A percentile compares a stretch with the other conserved stretches of the same genome.
These are phyloP conservation scores for Shiraia bambusicola DNA, from an alignment of 2,329 filamentous ascomycete genomes.

Conservation along the genomic window DNA sequence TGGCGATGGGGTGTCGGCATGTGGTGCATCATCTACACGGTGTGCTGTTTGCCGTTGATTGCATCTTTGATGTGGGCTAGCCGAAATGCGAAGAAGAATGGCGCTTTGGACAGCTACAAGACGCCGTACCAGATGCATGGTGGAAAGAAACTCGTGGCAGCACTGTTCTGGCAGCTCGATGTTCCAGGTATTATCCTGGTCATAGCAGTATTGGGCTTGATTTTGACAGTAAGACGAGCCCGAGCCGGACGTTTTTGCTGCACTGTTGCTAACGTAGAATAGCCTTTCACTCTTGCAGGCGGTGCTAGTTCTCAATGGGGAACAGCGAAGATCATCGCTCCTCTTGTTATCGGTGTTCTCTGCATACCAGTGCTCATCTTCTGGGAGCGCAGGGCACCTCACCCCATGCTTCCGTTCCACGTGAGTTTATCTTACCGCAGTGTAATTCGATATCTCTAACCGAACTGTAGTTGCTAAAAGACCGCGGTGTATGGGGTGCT, in stretches of 20 bases:
- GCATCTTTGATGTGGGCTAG: slow-evolving; percentile 54
- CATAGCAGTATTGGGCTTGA: slow-evolving; percentile 51
- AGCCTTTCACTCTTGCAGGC: slow-evolving; percentile 58
- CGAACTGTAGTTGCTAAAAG: slow-evolving; percentile 56
- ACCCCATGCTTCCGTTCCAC: slow-evolving; percentile 61
- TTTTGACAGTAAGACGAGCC: slow-evolving; percentile 39
- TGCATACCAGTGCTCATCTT: slow-evolving; percentile 53
- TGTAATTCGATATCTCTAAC: not conserved
- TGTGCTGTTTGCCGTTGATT: slow-evolving; percentile 58
- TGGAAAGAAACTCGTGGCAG: slow-evolving; percentile 35
- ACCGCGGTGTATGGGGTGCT: slow-evolving; percentile 65
- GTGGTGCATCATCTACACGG: slow-evolving; percentile 61
- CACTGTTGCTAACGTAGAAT: not conserved
- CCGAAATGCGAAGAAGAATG: slow-evolving; percentile 52
- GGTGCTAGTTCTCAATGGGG: slow-evolving; percentile 52
- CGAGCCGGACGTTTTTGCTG: not conserved
- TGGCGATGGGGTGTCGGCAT: slow-evolving; percentile 66
- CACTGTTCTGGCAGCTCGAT: slow-evolving; percentile 61
- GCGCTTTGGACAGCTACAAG: slow-evolving; percentile 50
- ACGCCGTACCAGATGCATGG: slow-evolving; percentile 50
- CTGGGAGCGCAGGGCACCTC: slow-evolving; percentile 57
- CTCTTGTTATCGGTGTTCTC: slow-evolving; percentile 54
- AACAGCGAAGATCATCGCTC: slow-evolving; percentile 53
- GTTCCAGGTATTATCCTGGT: slow-evolving; percentile 52
- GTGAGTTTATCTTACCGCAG: slow-evolving; percentile 21